phyloP scores from a whole-genome alignment of 352 stramenopile genomes.

The Phytophthora ramorum region DNA sequence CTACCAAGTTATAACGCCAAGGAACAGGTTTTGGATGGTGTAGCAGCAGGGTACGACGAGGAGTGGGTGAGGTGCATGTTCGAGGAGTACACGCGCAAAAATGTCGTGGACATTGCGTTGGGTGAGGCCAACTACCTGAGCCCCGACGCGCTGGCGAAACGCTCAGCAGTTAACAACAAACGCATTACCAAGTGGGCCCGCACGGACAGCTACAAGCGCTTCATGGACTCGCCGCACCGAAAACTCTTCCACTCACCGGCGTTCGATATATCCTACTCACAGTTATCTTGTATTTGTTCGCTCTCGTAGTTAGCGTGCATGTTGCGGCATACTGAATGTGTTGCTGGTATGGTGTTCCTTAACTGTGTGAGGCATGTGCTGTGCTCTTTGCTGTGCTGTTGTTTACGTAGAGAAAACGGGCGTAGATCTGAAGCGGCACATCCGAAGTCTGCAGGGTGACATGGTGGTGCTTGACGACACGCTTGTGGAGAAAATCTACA shows the following conservation, averaged over 20 bases:
- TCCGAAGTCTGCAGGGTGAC: constrained; percentile 81
- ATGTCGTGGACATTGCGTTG: constrained; percentile 81
- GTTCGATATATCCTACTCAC: constrained; percentile 87
- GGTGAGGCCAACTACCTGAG: constrained; percentile 83
- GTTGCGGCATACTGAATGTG: constrained; percentile 13
- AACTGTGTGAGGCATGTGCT: constrained; percentile 41
- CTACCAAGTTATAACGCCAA: constrained; percentile 1
- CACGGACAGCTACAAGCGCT: constrained; percentile 88
- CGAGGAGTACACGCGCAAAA: constrained; percentile 89
- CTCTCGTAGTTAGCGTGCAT: constrained; percentile 43
- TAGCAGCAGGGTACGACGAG: constrained; percentile 81
- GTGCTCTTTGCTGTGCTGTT: constrained; percentile 39
- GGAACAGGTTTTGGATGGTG: constrained; percentile 76
- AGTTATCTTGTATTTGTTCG: constrained; percentile 44
- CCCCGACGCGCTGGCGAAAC: constrained; percentile 71
- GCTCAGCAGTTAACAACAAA: constrained; percentile 87
- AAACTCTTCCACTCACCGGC: constrained; percentile 61
- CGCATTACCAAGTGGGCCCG: constrained; percentile 89
- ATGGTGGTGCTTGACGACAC: constrained; percentile 77
- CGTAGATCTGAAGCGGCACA: constrained; percentile 83
- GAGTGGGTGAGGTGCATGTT: constrained; percentile 91
- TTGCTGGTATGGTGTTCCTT: constrained; percentile 45
- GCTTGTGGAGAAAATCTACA: constrained; percentile 84
- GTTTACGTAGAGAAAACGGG: constrained; percentile 81
- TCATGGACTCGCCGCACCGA: constrained; percentile 63